Percentiles rank a stretch among this genome's conserved stretches.
Conservation (phyloP, 163 green algal species). For the Scenedesmus sp. region DNA sequence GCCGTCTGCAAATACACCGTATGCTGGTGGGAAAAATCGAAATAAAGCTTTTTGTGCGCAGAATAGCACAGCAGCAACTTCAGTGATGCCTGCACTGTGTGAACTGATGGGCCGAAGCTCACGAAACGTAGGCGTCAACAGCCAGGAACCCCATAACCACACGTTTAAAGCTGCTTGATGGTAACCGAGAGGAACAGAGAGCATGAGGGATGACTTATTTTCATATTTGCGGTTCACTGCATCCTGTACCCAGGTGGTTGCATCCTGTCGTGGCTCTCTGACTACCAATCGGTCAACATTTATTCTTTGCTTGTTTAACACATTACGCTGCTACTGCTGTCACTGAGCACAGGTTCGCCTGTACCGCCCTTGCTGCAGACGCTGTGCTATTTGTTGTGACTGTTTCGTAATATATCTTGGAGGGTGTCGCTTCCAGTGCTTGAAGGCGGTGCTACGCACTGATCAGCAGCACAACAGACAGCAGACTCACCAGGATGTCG, state of each 20-base stretch:
- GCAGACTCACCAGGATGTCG: slow-evolving; percentile 38
- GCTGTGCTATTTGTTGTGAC: neutral
- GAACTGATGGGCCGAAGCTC: neutral
- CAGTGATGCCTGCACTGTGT: neutral
- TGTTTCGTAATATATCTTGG: neutral
- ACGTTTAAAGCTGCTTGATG: neutral
- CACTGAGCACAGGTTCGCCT: neutral
- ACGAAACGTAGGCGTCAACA: neutral
- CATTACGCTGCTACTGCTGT: neutral
- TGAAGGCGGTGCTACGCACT: neutral
- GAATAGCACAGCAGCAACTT: neutral
- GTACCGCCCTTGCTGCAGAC: neutral
- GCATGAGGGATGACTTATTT: no score
- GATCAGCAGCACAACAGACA: neutral
- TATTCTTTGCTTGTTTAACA: no score
- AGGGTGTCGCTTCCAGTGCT: neutral
- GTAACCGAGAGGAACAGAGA: neutral
- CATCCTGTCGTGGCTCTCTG: no score
- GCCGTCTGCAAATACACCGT: neutral
- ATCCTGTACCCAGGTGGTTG: no score
- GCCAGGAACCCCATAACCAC: neutral
- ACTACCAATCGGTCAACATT: no score
- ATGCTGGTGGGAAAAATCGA: no score
- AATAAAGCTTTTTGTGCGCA: neutral
- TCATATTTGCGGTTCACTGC: no score